Conservation (phyloP, 192 early-diverging fungal genomes). For the Coemansia sp. region DNA sequence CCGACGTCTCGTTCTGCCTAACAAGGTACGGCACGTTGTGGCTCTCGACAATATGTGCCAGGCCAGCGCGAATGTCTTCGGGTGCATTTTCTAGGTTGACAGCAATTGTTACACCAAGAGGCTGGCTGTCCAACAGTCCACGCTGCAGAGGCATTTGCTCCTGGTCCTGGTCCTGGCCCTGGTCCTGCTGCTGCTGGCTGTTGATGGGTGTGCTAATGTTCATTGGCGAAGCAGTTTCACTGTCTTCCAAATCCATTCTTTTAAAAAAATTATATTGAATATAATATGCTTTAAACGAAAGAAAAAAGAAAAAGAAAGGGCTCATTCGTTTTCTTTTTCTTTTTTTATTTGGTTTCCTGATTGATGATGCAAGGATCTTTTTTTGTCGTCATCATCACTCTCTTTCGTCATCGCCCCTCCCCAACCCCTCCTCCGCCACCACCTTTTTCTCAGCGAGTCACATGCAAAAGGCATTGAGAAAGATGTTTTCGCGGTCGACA, state of each 20-base stretch:
- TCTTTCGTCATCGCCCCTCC: neutral
- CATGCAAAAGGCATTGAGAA: constrained; percentile 40
- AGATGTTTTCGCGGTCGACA: constrained; percentile 50
- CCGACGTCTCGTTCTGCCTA: neutral
- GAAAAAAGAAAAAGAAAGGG: neutral
- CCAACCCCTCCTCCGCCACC: neutral
- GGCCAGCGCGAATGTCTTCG: constrained; percentile 28
- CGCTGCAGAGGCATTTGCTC: constrained; percentile 9
- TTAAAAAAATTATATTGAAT: neutral
- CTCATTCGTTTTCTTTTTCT: neutral
- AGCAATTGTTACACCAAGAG: constrained; percentile 27
- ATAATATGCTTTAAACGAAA: neutral
- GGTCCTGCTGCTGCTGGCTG: neutral
- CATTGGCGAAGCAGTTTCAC: constrained; percentile 33
- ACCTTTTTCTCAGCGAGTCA: neutral
- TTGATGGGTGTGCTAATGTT: constrained; percentile 33
- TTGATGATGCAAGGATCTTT: too few species aligned
- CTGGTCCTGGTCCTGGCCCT: too few species aligned
- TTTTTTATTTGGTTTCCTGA: neutral
- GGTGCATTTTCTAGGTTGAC: constrained; percentile 34
- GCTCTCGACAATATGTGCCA: constrained; percentile 26
- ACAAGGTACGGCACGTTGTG: constrained; percentile 43
- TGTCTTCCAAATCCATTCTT: constrained; percentile 7
- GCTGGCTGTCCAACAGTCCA: constrained; percentile 29
- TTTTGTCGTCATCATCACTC: too few species aligned